Evolutionary conservation across 31 red algal species (phyloP), one percentile per base, ranked within the genome.

Genomic region (Endocladia muricata): DNA sequence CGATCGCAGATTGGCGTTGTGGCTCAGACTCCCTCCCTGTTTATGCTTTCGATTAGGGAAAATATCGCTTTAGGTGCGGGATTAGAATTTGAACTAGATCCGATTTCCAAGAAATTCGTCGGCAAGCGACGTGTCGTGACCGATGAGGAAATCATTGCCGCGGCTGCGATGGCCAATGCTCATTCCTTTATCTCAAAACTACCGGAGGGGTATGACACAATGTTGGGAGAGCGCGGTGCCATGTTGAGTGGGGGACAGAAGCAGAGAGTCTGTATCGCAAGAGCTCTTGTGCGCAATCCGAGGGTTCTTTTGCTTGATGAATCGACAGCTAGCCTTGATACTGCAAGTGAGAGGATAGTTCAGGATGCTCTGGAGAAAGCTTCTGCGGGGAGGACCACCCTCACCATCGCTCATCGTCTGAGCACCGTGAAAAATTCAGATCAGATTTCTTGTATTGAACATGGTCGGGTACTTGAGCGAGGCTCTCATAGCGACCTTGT

Each of bases 51-150:
- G 2, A 95, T 99, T 48, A 65, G 81, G 13, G 91, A 95, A 15
- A 99, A 99, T 64, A 99, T 99, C 30, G 97, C 93, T 34, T 88
- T 94, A 49, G 92, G 97, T 26, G 94, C 86, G 38, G 77, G 78
- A 8, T 54, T 95, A 4, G 79, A 79, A 1, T 77, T 67, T 59
- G 29, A 36, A 3, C 41, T 40, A 41, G 73, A 88, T 41, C 37
- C 36, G n/a, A 61, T 55, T 37, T 63, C 48, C 9, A 59, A 68
- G 40, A 41, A 73, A 36, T 38, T 70, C 56, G 74, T 86, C 72
- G 73, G 78, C 1, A 70, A 17, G 8, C 66, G 70, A 22, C 39
- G 43, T 37, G 41, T 51, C 1, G 69, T 86, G 21, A 68, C 76
- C 0, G 58, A 86, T 25, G 92, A 92, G 22, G 74, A 93, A 9